Evolutionary conservation across 768 basidiomycete species (phyloP), one percentile per base, ranked within the genome.

Genomic region (Leccinum obscurum): DNA sequence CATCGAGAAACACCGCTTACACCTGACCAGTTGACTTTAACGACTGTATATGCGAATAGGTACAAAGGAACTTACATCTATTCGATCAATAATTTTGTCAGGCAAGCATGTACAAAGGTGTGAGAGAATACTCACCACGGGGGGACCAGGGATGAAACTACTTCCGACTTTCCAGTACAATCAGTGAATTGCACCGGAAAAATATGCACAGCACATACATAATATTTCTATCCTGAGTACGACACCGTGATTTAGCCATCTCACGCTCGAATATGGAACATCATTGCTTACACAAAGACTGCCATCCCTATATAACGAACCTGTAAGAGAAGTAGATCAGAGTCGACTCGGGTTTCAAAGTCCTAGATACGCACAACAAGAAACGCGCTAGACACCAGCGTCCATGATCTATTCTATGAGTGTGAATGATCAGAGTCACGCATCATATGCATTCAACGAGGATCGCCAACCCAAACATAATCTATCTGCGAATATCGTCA

Each of bases 401-500:
- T 62, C 67, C 67, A 69, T 13, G 63, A 20, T 32, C 59, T 59
- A 24, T 26, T 64, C 68, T 70, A 48, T 52, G 30, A 50, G 46
- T 3, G n/a, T 6, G 4, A 4, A 44, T 50, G 13, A 26, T 68
- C 46, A 64, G 58, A 24, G 3, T 24, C 9, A 13, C 14, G 7
- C 10, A 37, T n/a, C 4, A 2, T 41, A 22, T 50, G 7, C 8
- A 49, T 53, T 46, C 35, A 34, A 4, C 3, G 22, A 39, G 2
- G 41, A 14, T 44, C 24, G 24, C 68, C 24, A 26, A 70, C 68
- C 68, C 68, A 70, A 17, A 70, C 28, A 46, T 57, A 61, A n/a
- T 52, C 24, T 57, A 65, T 52, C 68, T 70, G 51, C 11, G 15
- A 28, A 51, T 20, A n/a, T 10, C 11, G 6, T 70, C 26, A 65